Evolutionary conservation across 2,329 filamentous ascomycete species (phyloP).

Genomic region (Trichoderma asperellum): DNA sequence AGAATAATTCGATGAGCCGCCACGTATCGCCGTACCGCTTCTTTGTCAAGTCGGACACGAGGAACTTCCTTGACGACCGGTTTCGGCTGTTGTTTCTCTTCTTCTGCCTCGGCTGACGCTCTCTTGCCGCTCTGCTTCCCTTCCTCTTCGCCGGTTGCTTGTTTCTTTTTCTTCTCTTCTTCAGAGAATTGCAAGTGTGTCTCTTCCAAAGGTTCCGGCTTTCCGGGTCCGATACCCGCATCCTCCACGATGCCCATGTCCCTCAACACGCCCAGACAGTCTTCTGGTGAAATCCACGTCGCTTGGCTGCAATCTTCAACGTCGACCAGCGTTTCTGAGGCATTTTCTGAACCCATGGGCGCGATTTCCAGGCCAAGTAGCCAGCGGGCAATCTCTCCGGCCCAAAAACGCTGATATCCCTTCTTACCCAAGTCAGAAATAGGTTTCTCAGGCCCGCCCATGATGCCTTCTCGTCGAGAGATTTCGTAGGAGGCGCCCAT

Average conservation of each 20-base stretch:
- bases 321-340: conserved; percentile 57
- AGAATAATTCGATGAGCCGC: conserved; percentile 64
- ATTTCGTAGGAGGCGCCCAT: conserved; percentile 96
- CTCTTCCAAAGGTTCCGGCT: conserved; percentile 36
- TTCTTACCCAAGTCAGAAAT: conserved; percentile 82
- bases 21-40: conserved; percentile 68
- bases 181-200: background rate
- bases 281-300: conserved; percentile 84
- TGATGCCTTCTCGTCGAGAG: conserved; percentile 76
- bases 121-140: conserved; percentile 16
- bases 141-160: conserved; percentile 33
- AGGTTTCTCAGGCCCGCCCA: conserved; percentile 93
- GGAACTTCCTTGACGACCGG: conserved; percentile 42
- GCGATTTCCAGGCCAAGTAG: conserved; percentile 53
- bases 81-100: conserved; percentile 38
- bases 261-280: conserved; percentile 76
- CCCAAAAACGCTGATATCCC: conserved; percentile 87
- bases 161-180: conserved; percentile 28
- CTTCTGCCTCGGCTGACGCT: conserved; percentile 30
- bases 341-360: conserved; percentile 33
- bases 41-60: conserved; percentile 58
- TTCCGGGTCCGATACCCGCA: conserved; percentile 53
- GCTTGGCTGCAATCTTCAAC: conserved; percentile 72
- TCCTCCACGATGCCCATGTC: conserved; percentile 76
- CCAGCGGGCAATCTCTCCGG: conserved; percentile 78